phyloP scores from a whole-genome alignment of 305 asterid genomes.

The Stenogyne calaminthoides region DNA sequence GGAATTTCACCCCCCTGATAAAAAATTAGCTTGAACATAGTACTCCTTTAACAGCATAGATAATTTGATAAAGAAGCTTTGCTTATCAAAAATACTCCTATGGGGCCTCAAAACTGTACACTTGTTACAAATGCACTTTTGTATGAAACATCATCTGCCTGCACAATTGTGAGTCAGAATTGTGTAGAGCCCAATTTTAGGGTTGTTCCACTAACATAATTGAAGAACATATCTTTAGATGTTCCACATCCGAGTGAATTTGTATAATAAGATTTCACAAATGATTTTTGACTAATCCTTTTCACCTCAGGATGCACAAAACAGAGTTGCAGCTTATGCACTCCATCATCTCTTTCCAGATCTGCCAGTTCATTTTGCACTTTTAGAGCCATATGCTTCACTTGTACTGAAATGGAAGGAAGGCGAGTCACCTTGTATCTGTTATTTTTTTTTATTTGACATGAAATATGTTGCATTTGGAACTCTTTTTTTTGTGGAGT shows the following conservation, averaged over 20 bases:
- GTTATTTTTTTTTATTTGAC: conserved; percentile 29
- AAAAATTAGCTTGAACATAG: neutral
- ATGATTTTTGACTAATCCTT: conserved; percentile 22
- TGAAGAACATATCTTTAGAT: neutral
- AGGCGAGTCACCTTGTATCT: conserved; percentile 43
- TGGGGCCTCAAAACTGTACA: neutral
- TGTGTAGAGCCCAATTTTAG: conserved; percentile 5
- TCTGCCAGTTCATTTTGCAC: conserved; percentile 83
- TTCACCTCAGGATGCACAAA: conserved; percentile 77
- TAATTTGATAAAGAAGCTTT: no score
- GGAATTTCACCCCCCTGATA: neutral
- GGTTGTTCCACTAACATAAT: conserved; percentile 21
- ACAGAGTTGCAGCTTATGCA: conserved; percentile 92
- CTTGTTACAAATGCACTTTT: conserved; percentile 7
- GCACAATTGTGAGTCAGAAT: conserved; percentile 23
- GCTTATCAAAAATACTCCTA: neutral
- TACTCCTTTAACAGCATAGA: neutral
- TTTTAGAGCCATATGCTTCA: conserved; percentile 80
- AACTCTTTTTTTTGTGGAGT: conserved; percentile 12
- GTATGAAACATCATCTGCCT: conserved; percentile 13
- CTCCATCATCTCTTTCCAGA: conserved; percentile 82
- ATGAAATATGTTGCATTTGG: conserved; percentile 21
- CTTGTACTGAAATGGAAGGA: conserved; percentile 82
- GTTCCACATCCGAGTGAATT: conserved; percentile 24
- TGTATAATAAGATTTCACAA: conserved; percentile 1